Conservation (phyloP, 805 yeast species). For the Diddensiella santjacobensis region DNA sequence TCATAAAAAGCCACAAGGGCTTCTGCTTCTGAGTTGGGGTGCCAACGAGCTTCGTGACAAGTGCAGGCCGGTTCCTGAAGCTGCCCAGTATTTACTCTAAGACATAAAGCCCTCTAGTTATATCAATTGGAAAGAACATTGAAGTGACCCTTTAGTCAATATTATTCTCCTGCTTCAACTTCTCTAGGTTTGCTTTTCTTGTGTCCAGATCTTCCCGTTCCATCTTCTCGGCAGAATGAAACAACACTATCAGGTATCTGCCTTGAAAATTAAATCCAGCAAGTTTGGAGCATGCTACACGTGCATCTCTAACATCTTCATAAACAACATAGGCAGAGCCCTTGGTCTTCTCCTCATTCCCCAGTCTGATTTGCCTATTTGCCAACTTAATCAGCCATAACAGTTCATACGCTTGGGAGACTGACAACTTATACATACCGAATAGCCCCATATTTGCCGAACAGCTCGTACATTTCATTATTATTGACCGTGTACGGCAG, state of each 20-base stretch:
- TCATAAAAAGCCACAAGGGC: no score
- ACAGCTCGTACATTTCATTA: slow-evolving; percentile 47
- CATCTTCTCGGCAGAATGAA: slow-evolving; percentile 44
- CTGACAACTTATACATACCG: slow-evolving; percentile 24
- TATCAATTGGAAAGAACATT: not conserved
- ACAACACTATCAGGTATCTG: slow-evolving; percentile 51
- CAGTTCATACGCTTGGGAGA: no score
- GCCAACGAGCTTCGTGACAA: no score
- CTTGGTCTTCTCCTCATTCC: slow-evolving; percentile 38
- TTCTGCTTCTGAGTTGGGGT: no score
- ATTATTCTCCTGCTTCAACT: slow-evolving; percentile 25
- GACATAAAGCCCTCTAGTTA: not conserved
- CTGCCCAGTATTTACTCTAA: no score
- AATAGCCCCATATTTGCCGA: slow-evolving; percentile 54
- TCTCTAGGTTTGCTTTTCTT: slow-evolving; percentile 30
- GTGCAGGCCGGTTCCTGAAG: no score
- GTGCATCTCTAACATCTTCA: slow-evolving; percentile 46
- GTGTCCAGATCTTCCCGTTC: slow-evolving; percentile 32
- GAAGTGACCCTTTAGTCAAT: slow-evolving; percentile 24
- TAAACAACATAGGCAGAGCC: slow-evolving; percentile 58
- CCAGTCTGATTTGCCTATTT: slow-evolving; percentile 45
- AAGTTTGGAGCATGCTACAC: slow-evolving; percentile 49
- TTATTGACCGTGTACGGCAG: slow-evolving; percentile 50
- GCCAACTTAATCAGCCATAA: not conserved
- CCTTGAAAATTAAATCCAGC: slow-evolving; percentile 59